A percentile compares a stretch with the other conserved stretches of the same genome.
Conservation (phyloP, 345 rosid genomes). For the Acer campestre region DNA sequence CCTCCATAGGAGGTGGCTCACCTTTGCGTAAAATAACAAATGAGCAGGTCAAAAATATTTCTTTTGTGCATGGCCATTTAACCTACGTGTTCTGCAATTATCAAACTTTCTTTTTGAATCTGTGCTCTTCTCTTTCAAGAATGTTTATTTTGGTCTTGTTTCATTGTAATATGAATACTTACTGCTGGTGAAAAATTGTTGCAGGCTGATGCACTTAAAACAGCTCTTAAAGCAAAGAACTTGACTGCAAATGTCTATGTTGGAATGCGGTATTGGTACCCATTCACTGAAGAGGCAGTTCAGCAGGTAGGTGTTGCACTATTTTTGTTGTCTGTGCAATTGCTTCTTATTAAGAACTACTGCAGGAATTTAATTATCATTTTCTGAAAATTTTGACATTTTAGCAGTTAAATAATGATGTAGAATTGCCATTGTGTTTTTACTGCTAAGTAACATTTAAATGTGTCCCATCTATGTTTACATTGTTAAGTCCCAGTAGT, state of each 20-base stretch:
- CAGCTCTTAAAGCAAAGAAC: constrained; percentile 66
- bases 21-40: constrained; percentile 84
- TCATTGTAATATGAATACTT: neutral
- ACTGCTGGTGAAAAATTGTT: constrained; percentile 17
- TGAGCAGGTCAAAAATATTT: constrained; percentile 55
- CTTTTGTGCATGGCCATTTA: neutral
- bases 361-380: neutral
- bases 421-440: neutral
- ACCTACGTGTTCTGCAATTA: neutral
- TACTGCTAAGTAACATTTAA: neutral
- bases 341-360: neutral
- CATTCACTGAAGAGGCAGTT: constrained; percentile 90
- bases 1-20: constrained; percentile 96
- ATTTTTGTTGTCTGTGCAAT: neutral
- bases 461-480: neutral
- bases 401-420: neutral
- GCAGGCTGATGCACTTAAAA: constrained; percentile 71
- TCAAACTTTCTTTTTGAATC: neutral
- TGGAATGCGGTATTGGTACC: constrained; percentile 94
- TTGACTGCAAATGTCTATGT: constrained; percentile 67
- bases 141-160: neutral
- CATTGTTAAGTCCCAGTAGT: neutral
- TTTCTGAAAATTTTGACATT: neutral
- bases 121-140: neutral
- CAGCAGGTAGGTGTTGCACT: constrained; percentile 55